Percentiles rank a stretch among this genome's conserved stretches.
Evolutionary conservation across 2,329 filamentous ascomycete species (phyloP).

Genomic region (Proliferodiscus dingleyae): DNA sequence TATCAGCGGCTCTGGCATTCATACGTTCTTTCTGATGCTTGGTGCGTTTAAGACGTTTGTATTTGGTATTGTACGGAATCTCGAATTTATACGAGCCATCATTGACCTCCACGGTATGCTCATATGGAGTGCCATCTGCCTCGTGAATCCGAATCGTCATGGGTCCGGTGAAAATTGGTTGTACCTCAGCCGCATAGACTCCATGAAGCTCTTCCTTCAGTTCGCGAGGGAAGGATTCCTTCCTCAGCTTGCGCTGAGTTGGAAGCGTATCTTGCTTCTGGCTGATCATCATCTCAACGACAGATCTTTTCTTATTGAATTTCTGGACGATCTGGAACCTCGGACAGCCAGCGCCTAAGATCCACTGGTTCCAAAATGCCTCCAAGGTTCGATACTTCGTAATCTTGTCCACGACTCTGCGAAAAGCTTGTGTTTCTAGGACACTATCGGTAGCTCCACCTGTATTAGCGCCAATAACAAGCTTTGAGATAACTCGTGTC

Average conservation of each 20-base stretch:
- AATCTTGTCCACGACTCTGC: constrained; percentile 79
- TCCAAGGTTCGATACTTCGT: constrained; percentile 77
- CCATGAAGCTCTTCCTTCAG: constrained; percentile 72
- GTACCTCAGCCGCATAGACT: constrained; percentile 64
- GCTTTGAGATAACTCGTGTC: constrained; percentile 76
- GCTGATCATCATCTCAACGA: constrained; percentile 83
- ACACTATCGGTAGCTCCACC: constrained; percentile 69
- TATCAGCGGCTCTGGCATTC: constrained; percentile 54
- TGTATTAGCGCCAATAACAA: constrained; percentile 81
- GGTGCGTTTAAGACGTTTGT: constrained; percentile 91
- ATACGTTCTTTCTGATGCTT: constrained; percentile 75
- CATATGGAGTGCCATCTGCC: constrained; percentile 95
- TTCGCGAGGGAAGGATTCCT: constrained; percentile 75
- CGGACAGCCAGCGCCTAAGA: constrained; percentile 82
- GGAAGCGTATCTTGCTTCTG: constrained; percentile 57
- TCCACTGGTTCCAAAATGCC: constrained; percentile 90
- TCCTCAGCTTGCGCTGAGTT: constrained; percentile 54
- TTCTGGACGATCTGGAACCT: constrained; percentile 79
- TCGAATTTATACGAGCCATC: constrained; percentile 82
- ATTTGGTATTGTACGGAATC: constrained; percentile 98
- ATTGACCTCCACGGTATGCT: constrained; percentile 94
- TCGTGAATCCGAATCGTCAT: constrained; percentile 99
- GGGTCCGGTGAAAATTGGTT: constrained; percentile 84
- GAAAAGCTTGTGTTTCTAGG: constrained; percentile 69
- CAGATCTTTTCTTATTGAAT: constrained; percentile 97